Conservation (phyloP, 2,329 filamentous ascomycete genomes). For the Hymenoscyphus infarciens region DNA sequence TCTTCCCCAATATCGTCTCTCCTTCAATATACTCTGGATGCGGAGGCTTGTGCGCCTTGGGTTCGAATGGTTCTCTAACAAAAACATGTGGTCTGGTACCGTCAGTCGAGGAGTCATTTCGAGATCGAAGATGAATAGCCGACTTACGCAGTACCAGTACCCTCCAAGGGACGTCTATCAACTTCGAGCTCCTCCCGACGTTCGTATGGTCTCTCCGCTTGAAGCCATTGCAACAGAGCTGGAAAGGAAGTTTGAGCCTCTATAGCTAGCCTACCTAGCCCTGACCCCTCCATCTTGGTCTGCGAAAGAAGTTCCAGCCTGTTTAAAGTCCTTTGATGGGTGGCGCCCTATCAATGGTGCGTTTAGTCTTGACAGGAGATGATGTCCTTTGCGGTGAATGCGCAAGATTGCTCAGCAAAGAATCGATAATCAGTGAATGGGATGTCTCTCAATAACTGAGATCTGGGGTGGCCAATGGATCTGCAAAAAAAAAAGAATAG, state of each 20-base stretch:
- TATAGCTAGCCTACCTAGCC: not conserved
- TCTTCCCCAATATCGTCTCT: constrained; percentile 13
- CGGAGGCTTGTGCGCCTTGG: constrained; percentile 9
- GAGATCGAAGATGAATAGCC: not conserved
- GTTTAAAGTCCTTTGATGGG: not conserved
- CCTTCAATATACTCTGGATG: constrained; percentile 9
- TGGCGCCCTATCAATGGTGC: not conserved
- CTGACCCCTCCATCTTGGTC: not conserved
- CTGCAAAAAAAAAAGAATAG: not conserved
- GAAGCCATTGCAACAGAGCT: not conserved
- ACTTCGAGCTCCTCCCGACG: not conserved
- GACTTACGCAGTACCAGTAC: not conserved
- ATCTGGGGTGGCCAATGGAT: not conserved
- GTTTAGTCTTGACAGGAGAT: not conserved
- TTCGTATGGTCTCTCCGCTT: constrained; percentile 3
- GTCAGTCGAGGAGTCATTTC: not conserved
- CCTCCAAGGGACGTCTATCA: not conserved
- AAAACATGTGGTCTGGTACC: not conserved
- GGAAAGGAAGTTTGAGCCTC: not conserved
- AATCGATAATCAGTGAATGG: not conserved
- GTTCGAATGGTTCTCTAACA: not conserved
- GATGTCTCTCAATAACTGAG: not conserved
- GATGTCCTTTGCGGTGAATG: not conserved
- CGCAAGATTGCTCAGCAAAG: not conserved
- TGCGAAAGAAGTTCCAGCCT: not conserved